These are phyloP conservation scores for Psidium friedrichsthalianum DNA, from an alignment of 345 rosid species.

Conservation along the genomic window DNA sequence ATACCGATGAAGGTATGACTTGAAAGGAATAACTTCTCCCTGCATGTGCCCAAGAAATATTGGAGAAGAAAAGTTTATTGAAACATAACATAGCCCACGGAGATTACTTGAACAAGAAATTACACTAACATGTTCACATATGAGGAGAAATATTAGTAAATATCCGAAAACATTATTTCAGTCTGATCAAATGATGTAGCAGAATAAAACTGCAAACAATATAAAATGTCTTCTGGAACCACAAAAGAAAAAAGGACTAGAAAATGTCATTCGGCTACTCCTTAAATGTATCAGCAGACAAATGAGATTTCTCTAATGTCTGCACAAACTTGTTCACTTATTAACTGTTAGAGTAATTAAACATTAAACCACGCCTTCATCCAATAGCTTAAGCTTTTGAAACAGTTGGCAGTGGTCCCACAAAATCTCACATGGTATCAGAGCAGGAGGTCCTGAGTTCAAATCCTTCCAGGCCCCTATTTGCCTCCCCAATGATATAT, in stretches of 20 bases:
- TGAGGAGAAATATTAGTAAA: neutral
- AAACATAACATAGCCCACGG: neutral
- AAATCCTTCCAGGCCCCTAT: too few species aligned
- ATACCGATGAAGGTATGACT: slow-evolving; percentile 66
- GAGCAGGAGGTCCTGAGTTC: too few species aligned
- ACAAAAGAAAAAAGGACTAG: neutral
- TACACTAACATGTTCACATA: neutral
- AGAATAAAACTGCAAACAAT: neutral
- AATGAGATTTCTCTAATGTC: neutral
- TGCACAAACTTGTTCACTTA: neutral
- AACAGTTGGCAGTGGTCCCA: too few species aligned
- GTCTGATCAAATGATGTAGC: neutral
- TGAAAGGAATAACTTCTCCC: slow-evolving; percentile 85
- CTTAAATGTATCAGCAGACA: neutral
- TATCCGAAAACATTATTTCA: neutral
- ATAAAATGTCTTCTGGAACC: neutral
- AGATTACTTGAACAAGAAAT: neutral
- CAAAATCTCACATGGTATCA: too few species aligned
- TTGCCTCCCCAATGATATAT: too few species aligned
- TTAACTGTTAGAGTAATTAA: too few species aligned
- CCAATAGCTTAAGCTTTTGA: too few species aligned
- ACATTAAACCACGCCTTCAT: too few species aligned
- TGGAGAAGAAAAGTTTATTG: neutral
- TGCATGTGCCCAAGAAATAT: slow-evolving; percentile 3
- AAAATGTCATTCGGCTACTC: neutral